Evolutionary conservation across 768 basidiomycete genomes (phyloP).

Genomic region (Thelephora aurantiotincta): DNA sequence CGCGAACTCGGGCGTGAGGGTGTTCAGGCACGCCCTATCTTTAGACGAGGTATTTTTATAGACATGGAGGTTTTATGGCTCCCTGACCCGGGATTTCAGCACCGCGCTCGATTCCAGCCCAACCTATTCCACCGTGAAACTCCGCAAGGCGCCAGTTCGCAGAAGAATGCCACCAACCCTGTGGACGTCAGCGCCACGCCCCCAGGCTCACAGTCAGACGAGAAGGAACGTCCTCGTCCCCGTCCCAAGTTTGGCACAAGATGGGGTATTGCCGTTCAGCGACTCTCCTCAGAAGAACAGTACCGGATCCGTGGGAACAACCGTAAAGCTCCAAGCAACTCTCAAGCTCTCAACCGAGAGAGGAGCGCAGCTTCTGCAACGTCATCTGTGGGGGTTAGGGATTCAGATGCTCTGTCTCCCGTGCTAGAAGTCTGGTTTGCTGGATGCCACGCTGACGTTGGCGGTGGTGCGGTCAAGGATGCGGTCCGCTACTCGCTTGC

Average conservation of each 20-base stretch:
- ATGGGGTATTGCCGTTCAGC: no score
- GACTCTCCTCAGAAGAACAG: no score
- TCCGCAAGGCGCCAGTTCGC: constrained; percentile 10
- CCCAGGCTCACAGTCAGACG: no score
- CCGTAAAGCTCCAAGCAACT: background rate
- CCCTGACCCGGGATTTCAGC: constrained; percentile 21
- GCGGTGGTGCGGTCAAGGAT: constrained; percentile 46
- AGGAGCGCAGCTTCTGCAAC: constrained; percentile 1
- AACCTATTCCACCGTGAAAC: constrained; percentile 42
- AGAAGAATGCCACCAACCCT: no score
- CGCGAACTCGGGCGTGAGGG: constrained; percentile 46
- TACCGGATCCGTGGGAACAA: no score
- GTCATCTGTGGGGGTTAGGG: no score
- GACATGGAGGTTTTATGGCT: background rate
- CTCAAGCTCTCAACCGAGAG: background rate
- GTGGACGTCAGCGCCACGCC: no score
- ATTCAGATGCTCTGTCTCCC: constrained; percentile 19
- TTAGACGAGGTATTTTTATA: constrained; percentile 50
- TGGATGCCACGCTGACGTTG: constrained; percentile 63
- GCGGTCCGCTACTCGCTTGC: constrained; percentile 27
- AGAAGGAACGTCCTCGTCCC: no score
- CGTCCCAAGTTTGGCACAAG: no score
- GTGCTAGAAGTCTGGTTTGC: constrained; percentile 74
- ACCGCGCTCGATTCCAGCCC: constrained; percentile 50
- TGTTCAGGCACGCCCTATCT: constrained; percentile 65